These are phyloP conservation scores for Gyrodon lividus DNA, from an alignment of 768 basidiomycete genomes.

Conservation along the genomic window DNA sequence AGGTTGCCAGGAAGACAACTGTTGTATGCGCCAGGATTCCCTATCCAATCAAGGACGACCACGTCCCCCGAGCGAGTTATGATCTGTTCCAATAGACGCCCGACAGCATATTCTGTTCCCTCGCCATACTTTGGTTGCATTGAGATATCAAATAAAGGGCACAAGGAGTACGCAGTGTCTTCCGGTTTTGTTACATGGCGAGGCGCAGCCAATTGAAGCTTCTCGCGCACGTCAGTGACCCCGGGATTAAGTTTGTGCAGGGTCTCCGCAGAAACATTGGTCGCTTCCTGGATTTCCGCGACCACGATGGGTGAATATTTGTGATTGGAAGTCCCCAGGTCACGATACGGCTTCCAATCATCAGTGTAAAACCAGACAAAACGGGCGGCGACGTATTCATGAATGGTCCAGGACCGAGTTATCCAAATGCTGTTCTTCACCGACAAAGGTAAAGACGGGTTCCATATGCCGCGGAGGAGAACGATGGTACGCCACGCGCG, in stretches of 20 bases:
- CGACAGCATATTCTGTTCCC: slow-evolving; percentile 16
- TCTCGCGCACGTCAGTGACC: slow-evolving; percentile 12
- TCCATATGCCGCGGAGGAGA: slow-evolving; percentile 8
- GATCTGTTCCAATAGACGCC: slow-evolving; percentile 17
- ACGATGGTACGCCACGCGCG: slow-evolving; percentile 9
- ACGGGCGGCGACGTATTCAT: slow-evolving; percentile 14
- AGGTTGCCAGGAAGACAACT: slow-evolving; percentile 19
- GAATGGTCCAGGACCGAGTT: slow-evolving; percentile 11
- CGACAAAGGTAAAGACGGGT: background rate
- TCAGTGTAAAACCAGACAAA: slow-evolving; percentile 14
- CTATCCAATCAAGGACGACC: slow-evolving; percentile 19
- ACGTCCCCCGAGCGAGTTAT: slow-evolving; percentile 9
- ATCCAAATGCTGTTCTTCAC: slow-evolving; percentile 14
- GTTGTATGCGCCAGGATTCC: slow-evolving; percentile 17
- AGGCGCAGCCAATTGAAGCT: slow-evolving; percentile 10
- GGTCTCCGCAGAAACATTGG: background rate
- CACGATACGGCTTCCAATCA: slow-evolving; percentile 13
- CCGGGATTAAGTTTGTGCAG: slow-evolving; percentile 8
- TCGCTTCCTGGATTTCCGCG: slow-evolving; percentile 4
- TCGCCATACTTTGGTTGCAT: slow-evolving; percentile 12
- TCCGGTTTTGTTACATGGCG: slow-evolving; percentile 6
- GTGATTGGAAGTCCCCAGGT: background rate
- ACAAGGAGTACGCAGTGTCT: slow-evolving; percentile 15
- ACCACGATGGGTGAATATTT: slow-evolving; percentile 13
- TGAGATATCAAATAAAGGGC: slow-evolving; percentile 11